Evolutionary conservation across 2,329 filamentous ascomycete genomes (phyloP).

Genomic region (Aaosphaeria arxii): DNA sequence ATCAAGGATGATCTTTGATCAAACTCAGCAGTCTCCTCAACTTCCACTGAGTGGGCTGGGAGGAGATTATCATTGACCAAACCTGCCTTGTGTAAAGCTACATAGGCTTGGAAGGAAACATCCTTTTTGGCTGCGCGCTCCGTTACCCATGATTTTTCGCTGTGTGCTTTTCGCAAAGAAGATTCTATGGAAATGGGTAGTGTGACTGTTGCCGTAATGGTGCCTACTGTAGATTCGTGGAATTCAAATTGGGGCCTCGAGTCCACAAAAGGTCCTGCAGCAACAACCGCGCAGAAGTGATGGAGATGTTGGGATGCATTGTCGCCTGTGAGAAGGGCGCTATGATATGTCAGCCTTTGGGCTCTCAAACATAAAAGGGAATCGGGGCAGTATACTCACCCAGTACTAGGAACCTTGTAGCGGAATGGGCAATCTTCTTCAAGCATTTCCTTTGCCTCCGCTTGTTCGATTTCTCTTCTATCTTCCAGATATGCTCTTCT

Average conservation of each 20-base stretch:
- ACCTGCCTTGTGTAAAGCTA: conserved; percentile 64
- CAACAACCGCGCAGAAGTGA: conserved; percentile 72
- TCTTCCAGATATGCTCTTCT: conserved; percentile 66
- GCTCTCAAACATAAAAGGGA: background rate
- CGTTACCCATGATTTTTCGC: conserved; percentile 61
- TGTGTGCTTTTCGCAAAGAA: conserved; percentile 54
- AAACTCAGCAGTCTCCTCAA: conserved; percentile 17
- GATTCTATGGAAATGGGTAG: conserved; percentile 70
- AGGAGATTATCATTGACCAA: conserved; percentile 77
- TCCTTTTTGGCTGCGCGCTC: conserved; percentile 75
- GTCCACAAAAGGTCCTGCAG: conserved; percentile 59
- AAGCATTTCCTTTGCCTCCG: conserved; percentile 44
- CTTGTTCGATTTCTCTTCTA: conserved; percentile 47
- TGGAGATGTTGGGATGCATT: conserved; percentile 74
- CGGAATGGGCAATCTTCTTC: conserved; percentile 44
- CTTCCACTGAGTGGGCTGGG: conserved; percentile 48
- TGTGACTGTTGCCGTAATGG: conserved; percentile 59
- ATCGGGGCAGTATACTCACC: conserved; percentile 14
- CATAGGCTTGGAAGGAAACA: conserved; percentile 78
- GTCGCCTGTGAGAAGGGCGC: conserved; percentile 68
- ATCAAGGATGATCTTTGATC: conserved; percentile 27
- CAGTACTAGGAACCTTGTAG: conserved; percentile 21
- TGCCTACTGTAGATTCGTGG: conserved; percentile 31
- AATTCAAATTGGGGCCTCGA: conserved; percentile 66
- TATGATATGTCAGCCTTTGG: conserved; percentile 16